Conservation (phyloP, 1,284 basidiomycete species). For the Moniliophthora roreri region DNA sequence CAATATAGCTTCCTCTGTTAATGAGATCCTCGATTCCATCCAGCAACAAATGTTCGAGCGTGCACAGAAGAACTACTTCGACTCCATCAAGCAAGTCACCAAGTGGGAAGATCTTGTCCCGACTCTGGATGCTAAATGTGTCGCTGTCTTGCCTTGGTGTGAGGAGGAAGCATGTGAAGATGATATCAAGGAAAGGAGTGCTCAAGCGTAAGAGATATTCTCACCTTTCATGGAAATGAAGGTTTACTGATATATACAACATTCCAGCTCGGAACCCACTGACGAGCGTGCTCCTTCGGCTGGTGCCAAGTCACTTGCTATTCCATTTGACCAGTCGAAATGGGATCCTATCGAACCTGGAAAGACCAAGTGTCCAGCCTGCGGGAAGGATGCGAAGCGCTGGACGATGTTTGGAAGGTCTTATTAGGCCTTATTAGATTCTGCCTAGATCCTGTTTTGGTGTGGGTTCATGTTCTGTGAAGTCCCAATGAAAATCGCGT, state of each 20-base stretch:
- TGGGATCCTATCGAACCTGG: constrained; percentile 78
- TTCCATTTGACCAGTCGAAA: constrained; percentile 91
- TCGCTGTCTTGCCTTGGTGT: constrained; percentile 96
- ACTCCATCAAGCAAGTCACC: constrained; percentile 73
- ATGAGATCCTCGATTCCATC: constrained; percentile 79
- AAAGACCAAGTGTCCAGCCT: constrained; percentile 84
- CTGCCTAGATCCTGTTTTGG: background rate
- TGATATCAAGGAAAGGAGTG: constrained; percentile 95
- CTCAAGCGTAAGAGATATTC: constrained; percentile 66
- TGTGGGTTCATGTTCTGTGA: too few relatives aligned
- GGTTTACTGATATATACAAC: constrained; percentile 4
- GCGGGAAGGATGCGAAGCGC: constrained; percentile 83
- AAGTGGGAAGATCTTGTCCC: constrained; percentile 93
- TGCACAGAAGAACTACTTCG: constrained; percentile 77
- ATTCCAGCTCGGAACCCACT: constrained; percentile 78
- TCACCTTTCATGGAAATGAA: constrained; percentile 15
- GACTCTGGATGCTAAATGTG: constrained; percentile 86
- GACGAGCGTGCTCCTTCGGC: constrained; percentile 97
- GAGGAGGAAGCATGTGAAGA: constrained; percentile 94
- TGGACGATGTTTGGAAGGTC: constrained; percentile 93
- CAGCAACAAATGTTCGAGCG: constrained; percentile 87
- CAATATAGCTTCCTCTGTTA: constrained; percentile 59
- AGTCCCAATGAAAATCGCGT: too few relatives aligned
- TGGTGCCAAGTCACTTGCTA: constrained; percentile 96
- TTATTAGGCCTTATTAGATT: too few relatives aligned